These are phyloP conservation scores for Tulasnella sp. DNA, from an alignment of 768 basidiomycete genomes.

Conservation along the genomic window DNA sequence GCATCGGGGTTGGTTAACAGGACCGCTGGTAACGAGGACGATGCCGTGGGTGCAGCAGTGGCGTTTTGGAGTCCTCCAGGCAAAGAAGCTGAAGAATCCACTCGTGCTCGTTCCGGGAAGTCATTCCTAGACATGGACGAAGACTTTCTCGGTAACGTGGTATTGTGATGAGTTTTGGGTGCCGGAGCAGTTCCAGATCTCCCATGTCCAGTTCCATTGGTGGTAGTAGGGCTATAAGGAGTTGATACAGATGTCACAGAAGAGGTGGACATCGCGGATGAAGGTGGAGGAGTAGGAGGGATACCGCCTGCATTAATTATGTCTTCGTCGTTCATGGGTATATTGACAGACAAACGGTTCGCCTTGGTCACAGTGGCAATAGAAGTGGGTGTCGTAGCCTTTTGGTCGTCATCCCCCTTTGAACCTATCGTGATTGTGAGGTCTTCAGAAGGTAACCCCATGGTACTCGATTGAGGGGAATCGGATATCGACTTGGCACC, in stretches of 20 bases:
- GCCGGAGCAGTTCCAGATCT: neutral
- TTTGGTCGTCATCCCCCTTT: slow-evolving; percentile 3
- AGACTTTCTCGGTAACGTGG: neutral
- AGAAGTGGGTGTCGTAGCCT: neutral
- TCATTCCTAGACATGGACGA: neutral
- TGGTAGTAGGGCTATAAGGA: neutral
- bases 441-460: no score
- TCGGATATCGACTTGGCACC: no score
- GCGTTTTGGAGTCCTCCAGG: slow-evolving; percentile 1
- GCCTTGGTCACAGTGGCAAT: neutral
- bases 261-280: slow-evolving; percentile 3
- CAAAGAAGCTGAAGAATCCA: slow-evolving; percentile 10
- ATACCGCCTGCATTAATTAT: neutral
- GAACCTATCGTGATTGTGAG: neutral
- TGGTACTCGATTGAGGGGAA: slow-evolving; percentile 19
- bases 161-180: neutral
- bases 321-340: neutral
- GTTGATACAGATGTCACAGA: neutral
- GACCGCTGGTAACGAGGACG: neutral
- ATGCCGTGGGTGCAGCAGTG: neutral
- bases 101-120: neutral
- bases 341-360: neutral
- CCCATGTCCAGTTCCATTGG: neutral
- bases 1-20: slow-evolving; percentile 1
- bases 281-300: slow-evolving; percentile 1